A percentile compares a stretch with the other conserved stretches of the same genome.
Conservation (phyloP, 2,329 filamentous ascomycete species). For the Triangularia setosa region DNA sequence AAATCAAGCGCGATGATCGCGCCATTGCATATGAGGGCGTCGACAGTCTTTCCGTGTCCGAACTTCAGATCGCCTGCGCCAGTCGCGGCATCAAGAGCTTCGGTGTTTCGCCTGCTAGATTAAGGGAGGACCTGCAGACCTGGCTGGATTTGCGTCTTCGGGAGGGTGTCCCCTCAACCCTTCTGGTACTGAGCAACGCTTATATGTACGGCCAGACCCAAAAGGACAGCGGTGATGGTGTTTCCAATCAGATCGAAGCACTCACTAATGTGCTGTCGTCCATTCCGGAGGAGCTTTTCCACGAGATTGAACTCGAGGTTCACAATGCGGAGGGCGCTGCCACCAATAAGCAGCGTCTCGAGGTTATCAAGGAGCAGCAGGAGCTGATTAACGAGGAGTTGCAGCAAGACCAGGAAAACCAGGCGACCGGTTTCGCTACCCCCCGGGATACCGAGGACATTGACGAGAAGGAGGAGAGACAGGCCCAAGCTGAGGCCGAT, state of each 20-base stretch:
- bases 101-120: constrained; percentile 80
- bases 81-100: constrained; percentile 90
- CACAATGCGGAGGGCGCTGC: constrained; percentile 94
- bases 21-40: constrained; percentile 93
- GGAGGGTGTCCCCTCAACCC: constrained; percentile 92
- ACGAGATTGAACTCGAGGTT: constrained; percentile 98
- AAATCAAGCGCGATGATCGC: constrained; percentile 97
- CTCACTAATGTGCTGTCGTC: constrained; percentile 87
- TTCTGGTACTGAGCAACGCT: constrained; percentile 92
- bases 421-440: constrained; percentile 67
- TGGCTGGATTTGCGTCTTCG: constrained; percentile 93
- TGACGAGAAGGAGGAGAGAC: constrained; percentile 83
- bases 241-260: constrained; percentile 86
- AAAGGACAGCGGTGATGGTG: constrained; percentile 64
- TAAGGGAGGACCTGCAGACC: constrained; percentile 85
- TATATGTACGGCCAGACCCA: constrained; percentile 90
- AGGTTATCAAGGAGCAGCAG: constrained; percentile 97
- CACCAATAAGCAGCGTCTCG: constrained; percentile 97
- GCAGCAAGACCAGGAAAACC: constrained; percentile 79
- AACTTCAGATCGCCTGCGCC: constrained; percentile 88
- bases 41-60: constrained; percentile 85
- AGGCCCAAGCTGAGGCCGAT: constrained; percentile 47
- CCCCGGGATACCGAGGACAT: constrained; percentile 88
- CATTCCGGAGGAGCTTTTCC: constrained; percentile 97
- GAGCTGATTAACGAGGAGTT: constrained; percentile 97